These are phyloP conservation scores for Plasmodium fragile DNA, from an alignment of 169 alveolate species.

Conservation along the genomic window DNA sequence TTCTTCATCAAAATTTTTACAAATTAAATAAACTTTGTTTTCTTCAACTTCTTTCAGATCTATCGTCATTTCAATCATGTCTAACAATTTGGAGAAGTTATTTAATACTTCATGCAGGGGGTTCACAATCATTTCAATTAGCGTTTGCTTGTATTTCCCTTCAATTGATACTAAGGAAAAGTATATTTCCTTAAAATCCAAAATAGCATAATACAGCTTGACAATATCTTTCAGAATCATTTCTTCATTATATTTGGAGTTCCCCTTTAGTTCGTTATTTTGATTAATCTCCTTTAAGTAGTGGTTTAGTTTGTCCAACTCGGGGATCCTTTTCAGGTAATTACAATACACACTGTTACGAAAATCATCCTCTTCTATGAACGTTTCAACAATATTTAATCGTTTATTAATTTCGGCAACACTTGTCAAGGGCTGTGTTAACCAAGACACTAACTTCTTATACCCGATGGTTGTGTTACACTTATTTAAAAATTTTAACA, in stretches of 20 bases:
- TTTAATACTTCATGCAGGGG: slow-evolving; percentile 87
- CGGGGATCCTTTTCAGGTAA: slow-evolving; percentile 88
- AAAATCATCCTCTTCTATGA: slow-evolving; percentile 80
- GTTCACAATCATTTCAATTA: slow-evolving; percentile 77
- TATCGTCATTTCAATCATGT: slow-evolving; percentile 93
- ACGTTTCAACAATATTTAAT: slow-evolving; percentile 95
- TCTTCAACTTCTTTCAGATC: slow-evolving; percentile 93
- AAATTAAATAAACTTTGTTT: slow-evolving; percentile 89
- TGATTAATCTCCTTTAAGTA: slow-evolving; percentile 78
- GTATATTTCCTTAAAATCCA: slow-evolving; percentile 71
- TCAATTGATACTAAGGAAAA: slow-evolving; percentile 77
- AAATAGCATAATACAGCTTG: slow-evolving; percentile 78
- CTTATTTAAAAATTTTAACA: slow-evolving; percentile 91
- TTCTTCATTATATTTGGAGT: slow-evolving; percentile 53
- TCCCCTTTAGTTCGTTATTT: slow-evolving; percentile 69
- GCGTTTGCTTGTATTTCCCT: slow-evolving; percentile 81
- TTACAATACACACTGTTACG: slow-evolving; percentile 83
- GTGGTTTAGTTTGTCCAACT: slow-evolving; percentile 85
- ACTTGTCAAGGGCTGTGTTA: slow-evolving; percentile 96
- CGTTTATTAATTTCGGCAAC: slow-evolving; percentile 91
- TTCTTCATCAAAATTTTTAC: slow-evolving; percentile 87
- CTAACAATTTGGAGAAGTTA: slow-evolving; percentile 88
- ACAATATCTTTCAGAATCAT: slow-evolving; percentile 81
- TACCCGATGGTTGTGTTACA: slow-evolving; percentile 96
- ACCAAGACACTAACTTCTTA: slow-evolving; percentile 93